These are phyloP conservation scores for Hawksworthiomyces lignivorus DNA, from an alignment of 2,329 filamentous ascomycete genomes.

Conservation along the genomic window DNA sequence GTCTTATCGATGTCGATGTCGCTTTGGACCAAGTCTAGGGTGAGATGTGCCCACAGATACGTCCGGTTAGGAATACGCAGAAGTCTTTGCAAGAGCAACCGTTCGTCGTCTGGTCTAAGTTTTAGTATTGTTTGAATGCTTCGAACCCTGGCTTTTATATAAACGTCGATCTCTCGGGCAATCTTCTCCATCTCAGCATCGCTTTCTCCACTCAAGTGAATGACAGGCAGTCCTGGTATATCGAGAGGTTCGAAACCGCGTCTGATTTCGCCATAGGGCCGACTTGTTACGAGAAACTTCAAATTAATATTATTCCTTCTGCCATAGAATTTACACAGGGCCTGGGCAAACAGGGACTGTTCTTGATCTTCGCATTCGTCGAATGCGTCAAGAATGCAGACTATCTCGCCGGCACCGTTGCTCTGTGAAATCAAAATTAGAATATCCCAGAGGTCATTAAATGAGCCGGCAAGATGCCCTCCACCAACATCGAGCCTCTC, in stretches of 20 bases:
- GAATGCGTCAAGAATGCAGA: conserved; percentile 1
- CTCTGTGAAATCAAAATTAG: neutral
- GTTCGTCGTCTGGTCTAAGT: neutral
- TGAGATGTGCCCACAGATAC: neutral
- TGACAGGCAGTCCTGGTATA: conserved; percentile 15
- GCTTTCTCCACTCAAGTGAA: conserved; percentile 23
- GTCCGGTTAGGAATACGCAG: neutral
- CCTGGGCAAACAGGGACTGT: neutral
- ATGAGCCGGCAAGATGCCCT: neutral
- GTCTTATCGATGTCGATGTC: neutral
- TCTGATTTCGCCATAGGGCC: conserved; percentile 24
- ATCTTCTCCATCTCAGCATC: conserved; percentile 20
- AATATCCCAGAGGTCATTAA: neutral
- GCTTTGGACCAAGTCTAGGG: neutral
- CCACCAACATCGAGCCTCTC: neutral
- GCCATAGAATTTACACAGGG: too few relatives aligned
- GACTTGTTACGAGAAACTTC: conserved; percentile 25
- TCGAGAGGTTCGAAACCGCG: conserved; percentile 17
- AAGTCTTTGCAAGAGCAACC: neutral
- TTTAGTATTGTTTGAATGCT: neutral
- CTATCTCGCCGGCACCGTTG: neutral
- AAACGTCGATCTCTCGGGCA: conserved; percentile 23
- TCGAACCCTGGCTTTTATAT: neutral
- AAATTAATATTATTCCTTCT: conserved; percentile 4
- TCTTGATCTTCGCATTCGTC: neutral